Evolutionary conservation across 352 stramenopile species (phyloP), one percentile per base, ranked within the genome.

Genomic region (Phytophthora agathidicida): DNA sequence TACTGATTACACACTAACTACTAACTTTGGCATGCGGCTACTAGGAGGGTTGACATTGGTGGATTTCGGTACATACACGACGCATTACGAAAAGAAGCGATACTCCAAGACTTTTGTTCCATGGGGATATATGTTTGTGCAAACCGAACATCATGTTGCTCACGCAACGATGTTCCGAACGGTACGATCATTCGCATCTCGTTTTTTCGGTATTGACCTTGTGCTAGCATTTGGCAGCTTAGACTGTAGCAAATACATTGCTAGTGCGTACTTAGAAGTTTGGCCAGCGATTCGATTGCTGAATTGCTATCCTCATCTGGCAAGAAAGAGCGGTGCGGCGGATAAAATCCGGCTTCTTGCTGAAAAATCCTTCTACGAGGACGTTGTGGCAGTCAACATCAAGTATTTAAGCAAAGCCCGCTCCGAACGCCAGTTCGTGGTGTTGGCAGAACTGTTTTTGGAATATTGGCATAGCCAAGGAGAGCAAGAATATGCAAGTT

Each of bases 21-120:
- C n/a, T n/a, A n/a, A n/a, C n/a, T n/a, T n/a, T n/a, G n/a, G n/a
- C n/a, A n/a, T n/a, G n/a, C n/a, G n/a, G n/a, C n/a, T n/a, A n/a
- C n/a, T 49, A 52, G 45, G 45, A n/a, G 60, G 56, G 1, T 71
- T 50, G 56, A 67, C 61, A 0, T 20, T 69, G 0, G 44, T 72
- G 0, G 47, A 62, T n/a, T 73, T 76, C 17, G 68, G 56, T 7
- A 75, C 61, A 1, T 71, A 67, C 39, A 49, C 35, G 0, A 70
- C 55, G 0, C 41, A 47, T 10, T 66, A 68, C 36, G 24, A 32
- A 1, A 27, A 37, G 1, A 50, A 57, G 7, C 20, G 8, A 1
- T 68, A 53, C 13, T 36, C 60, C 5, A 75, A 75, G 53, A 66
- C 52, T 7, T 71, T 54, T 39, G 52, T 71, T 0, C 61, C 60